phyloP scores from a whole-genome alignment of 306 rosid genomes.

The Ormosia semicastrata region DNA sequence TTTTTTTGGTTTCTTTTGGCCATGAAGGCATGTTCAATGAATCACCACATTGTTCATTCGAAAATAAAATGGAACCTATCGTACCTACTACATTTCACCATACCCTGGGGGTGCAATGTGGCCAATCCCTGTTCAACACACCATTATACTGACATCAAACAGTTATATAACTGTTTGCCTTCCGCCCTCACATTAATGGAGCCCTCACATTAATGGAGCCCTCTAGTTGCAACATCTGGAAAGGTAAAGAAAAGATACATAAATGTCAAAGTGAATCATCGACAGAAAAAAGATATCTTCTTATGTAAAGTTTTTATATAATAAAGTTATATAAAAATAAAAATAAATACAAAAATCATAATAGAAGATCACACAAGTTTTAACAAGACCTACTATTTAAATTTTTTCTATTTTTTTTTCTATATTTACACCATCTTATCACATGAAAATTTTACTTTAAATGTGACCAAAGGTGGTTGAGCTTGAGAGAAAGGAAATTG shows the following conservation, averaged over 20 bases:
- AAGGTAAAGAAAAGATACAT: not conserved
- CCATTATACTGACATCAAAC: conserved; percentile 1
- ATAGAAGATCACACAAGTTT: no score
- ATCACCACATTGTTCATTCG: not conserved
- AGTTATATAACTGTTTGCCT: conserved; percentile 22
- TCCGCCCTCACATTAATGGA: not conserved
- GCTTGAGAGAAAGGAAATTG: conserved; percentile 24
- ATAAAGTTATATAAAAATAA: no score
- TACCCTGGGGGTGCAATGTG: not conserved
- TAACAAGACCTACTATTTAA: no score
- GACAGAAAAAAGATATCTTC: no score
- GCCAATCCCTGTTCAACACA: conserved; percentile 38
- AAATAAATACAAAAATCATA: no score
- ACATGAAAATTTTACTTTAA: not conserved
- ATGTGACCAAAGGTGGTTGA: conserved; percentile 6
- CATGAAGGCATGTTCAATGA: not conserved
- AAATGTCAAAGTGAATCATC: not conserved
- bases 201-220: not conserved
- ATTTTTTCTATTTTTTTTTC: no score
- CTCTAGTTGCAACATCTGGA: conserved; percentile 9
- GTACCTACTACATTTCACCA: not conserved
- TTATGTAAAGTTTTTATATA: no score
- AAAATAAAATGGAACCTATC: not conserved
- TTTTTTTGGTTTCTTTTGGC: not conserved
- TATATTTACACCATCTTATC: no score